Base-by-base conservation (phyloP, 352 stramenopile species). In the Phytophthora agathidicida region DNA sequence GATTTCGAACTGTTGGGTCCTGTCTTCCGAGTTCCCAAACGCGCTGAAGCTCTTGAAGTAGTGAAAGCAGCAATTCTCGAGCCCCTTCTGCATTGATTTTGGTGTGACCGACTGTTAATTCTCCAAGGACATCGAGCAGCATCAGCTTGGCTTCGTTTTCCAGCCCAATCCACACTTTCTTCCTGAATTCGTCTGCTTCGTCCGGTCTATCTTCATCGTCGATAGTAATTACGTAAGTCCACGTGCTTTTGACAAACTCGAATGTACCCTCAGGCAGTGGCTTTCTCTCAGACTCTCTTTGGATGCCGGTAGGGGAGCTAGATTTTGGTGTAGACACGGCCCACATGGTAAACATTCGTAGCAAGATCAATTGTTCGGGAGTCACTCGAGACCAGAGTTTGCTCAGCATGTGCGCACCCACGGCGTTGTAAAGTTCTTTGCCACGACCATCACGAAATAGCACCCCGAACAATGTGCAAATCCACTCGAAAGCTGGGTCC, bases 401-500 rank as follows among this genome's bases (percentile, higher is more conserved):
- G 53, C 85, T 94, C 1, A 94, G 66, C 58, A 94, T 75, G 59
- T 89, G 80, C 6, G 80, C 83, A 3, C 85, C 77, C 0, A 94
- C 78, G 2, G 78, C 78, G 38, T 82, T 88, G 69, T 91, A 94
- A 11, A 94, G 49, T 10, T 87, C 59, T 23, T 80, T 86, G 1
- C 48, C 55, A 49, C 75, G 75, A 6, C 71, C 64, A 5, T 69
- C 57, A 14, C 71, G 62, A 33, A 93, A 91, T 3, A 91, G 67
- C 7, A 78, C 55, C 13, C 71, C 65, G 51, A 94, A 94, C 5
- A 93, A 35, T 33, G 83, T 47, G 27, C 68, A 85, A 22, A 94
- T 83, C 85, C 85, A 94, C 51, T 94, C 85, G 19, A 93, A 91
- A 17, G 83, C 83, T 17, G 83, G 75, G 27, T 94, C 83, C 13